Percentiles rank a stretch among this genome's conserved stretches.
Evolutionary conservation across 805 yeast genomes (phyloP).

Genomic region (Saturnispora gosingensis): DNA sequence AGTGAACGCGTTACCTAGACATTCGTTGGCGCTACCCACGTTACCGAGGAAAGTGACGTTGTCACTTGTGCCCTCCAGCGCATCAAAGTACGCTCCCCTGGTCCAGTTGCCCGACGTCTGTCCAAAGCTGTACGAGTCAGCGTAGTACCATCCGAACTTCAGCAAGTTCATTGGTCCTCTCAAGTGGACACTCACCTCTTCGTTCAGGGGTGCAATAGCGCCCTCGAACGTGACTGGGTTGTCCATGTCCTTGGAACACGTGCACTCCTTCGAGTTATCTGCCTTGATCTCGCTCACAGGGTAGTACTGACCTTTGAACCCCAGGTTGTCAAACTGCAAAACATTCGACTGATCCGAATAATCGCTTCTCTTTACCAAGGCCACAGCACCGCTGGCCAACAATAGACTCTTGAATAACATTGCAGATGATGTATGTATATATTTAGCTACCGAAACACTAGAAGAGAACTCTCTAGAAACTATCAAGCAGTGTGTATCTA

Average conservation of each 20-base stretch:
- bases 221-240: conserved; percentile 39
- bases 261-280: conserved; percentile 35
- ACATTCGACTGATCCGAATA: conserved; percentile 29
- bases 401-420: background rate
- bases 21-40: conserved; percentile 51
- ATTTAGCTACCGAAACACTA: background rate
- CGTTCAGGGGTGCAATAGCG: conserved; percentile 54
- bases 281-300: conserved; percentile 38
- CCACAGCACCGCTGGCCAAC: background rate
- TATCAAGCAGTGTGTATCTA: background rate
- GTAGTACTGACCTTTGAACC: conserved; percentile 44
- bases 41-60: conserved; percentile 61
- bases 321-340: conserved; percentile 45
- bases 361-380: background rate
- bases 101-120: conserved; percentile 41
- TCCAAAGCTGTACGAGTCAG: conserved; percentile 32
- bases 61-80: conserved; percentile 37
- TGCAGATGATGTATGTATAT: background rate
- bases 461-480: background rate
- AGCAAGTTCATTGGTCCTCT: conserved; percentile 62
- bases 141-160: conserved; percentile 53
- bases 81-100: conserved; percentile 52
- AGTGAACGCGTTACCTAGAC: conserved; percentile 61
- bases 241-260: conserved; percentile 34
- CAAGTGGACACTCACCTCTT: conserved; percentile 66